phyloP scores from a whole-genome alignment of 306 rosid genomes.

The Prinsepia uniflora region DNA sequence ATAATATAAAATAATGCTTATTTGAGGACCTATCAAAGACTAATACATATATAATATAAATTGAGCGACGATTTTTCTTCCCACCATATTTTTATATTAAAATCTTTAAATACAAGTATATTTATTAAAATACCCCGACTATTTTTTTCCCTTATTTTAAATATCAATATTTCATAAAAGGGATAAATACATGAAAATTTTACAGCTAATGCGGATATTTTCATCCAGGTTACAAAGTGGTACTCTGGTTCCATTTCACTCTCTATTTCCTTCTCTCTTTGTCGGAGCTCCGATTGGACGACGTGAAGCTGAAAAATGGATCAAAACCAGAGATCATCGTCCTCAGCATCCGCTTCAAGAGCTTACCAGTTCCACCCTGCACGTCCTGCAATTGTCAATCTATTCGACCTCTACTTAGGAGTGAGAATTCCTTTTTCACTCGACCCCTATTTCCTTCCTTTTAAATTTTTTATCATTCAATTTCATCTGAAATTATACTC shows the following conservation, averaged over 20 bases:
- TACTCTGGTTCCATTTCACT: background rate
- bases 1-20: too few relatives aligned
- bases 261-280: background rate
- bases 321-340: conserved; percentile 61
- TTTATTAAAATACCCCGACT: too few relatives aligned
- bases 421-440: conserved; percentile 23
- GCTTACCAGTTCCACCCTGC: conserved; percentile 81
- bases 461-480: background rate
- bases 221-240: too few relatives aligned
- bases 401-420: conserved; percentile 92
- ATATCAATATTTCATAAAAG: too few relatives aligned
- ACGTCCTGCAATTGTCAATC: conserved; percentile 68
- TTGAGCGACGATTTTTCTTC: too few relatives aligned
- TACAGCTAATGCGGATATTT: too few relatives aligned
- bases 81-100: too few relatives aligned
- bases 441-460: background rate
- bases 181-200: too few relatives aligned
- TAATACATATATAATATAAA: too few relatives aligned
- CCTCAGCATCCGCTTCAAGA: conserved; percentile 44
- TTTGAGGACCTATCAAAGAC: too few relatives aligned
- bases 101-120: too few relatives aligned
- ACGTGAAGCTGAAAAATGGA: conserved; percentile 47
- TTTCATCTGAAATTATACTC: background rate
- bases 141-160: too few relatives aligned
- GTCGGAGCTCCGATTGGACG: conserved; percentile 9